Conservation (phyloP, 805 yeast species). For the Debaryomyces tyrocola region DNA sequence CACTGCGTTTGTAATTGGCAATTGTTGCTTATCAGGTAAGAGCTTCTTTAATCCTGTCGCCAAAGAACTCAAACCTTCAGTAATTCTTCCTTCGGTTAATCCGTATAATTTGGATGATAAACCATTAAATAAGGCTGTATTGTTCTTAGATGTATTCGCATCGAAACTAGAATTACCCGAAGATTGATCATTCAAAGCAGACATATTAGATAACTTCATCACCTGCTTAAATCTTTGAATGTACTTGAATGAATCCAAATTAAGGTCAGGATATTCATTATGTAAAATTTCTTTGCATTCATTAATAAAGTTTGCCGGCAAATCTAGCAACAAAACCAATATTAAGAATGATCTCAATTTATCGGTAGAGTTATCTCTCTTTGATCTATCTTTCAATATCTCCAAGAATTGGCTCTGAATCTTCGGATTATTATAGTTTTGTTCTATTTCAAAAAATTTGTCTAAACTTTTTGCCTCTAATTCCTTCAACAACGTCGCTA, state of each 20-base stretch:
- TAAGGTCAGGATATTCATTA: constrained; percentile 49
- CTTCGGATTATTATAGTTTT: constrained; percentile 64
- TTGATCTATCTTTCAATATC: constrained; percentile 50
- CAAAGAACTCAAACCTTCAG: constrained; percentile 87
- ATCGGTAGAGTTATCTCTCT: constrained; percentile 66
- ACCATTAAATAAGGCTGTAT: constrained; percentile 66
- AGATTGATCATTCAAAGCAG: constrained; percentile 13
- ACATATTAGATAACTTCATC: constrained; percentile 19
- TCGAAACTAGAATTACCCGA: constrained; percentile 7
- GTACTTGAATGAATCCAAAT: constrained; percentile 66
- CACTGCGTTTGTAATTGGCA: constrained; percentile 87
- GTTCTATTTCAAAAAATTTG: constrained; percentile 92
- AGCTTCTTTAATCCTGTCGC: constrained; percentile 85
- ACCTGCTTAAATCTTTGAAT: constrained; percentile 77
- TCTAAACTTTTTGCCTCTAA: constrained; percentile 86
- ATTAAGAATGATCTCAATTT: constrained; percentile 88
- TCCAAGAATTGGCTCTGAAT: constrained; percentile 60
- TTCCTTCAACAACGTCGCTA: constrained; percentile 79
- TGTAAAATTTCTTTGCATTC: constrained; percentile 66
- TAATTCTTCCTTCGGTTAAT: constrained; percentile 75
- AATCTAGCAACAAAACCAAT: constrained; percentile 55
- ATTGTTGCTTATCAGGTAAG: constrained; percentile 81
- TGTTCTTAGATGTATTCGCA: constrained; percentile 31
- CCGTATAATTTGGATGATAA: constrained; percentile 77
- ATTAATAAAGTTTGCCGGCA: constrained; percentile 29